Evolutionary conservation across 768 basidiomycete genomes (phyloP).

Genomic region (Melanogaster broomeanus): DNA sequence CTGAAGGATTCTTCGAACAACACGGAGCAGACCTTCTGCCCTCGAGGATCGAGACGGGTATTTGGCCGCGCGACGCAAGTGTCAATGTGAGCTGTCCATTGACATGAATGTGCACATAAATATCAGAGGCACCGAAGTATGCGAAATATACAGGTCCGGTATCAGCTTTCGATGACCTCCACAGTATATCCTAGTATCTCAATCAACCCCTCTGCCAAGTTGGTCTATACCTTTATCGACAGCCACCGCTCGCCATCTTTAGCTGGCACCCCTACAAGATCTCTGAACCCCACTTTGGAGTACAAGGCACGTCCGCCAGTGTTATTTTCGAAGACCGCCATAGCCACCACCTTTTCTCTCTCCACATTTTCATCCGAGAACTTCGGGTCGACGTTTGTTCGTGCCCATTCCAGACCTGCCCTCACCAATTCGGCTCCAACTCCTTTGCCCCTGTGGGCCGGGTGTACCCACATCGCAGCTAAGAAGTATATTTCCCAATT

Average conservation of each 20-base stretch:
- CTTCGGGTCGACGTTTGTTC: slow-evolving; percentile 14
- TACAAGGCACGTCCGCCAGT: slow-evolving; percentile 17
- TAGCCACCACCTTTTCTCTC: slow-evolving; percentile 16
- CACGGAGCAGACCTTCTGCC: slow-evolving; percentile 49
- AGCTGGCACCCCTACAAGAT: slow-evolving; percentile 7
- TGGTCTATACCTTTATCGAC: slow-evolving; percentile 34
- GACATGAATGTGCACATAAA: neutral
- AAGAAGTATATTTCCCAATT: slow-evolving; percentile 23
- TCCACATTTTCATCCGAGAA: neutral
- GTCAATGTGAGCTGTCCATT: slow-evolving; percentile 8
- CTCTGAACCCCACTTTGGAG: slow-evolving; percentile 20
- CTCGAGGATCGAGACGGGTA: slow-evolving; percentile 11
- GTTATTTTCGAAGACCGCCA: slow-evolving; percentile 19
- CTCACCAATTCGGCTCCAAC: slow-evolving; percentile 16
- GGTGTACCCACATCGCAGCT: slow-evolving; percentile 30
- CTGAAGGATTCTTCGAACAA: slow-evolving; percentile 61
- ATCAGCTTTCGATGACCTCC: too few relatives aligned
- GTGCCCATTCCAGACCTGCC: slow-evolving; percentile 26
- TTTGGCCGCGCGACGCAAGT: neutral
- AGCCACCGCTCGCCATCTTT: slow-evolving; percentile 22
- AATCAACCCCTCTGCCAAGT: neutral
- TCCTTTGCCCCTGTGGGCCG: slow-evolving; percentile 25
- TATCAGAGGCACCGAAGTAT: neutral
- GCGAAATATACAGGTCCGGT: neutral
- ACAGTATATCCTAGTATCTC: too few relatives aligned